Evolutionary conservation across 768 basidiomycete genomes (phyloP), one percentile per base, ranked within the genome.

Genomic region (Epithele typhae): DNA sequence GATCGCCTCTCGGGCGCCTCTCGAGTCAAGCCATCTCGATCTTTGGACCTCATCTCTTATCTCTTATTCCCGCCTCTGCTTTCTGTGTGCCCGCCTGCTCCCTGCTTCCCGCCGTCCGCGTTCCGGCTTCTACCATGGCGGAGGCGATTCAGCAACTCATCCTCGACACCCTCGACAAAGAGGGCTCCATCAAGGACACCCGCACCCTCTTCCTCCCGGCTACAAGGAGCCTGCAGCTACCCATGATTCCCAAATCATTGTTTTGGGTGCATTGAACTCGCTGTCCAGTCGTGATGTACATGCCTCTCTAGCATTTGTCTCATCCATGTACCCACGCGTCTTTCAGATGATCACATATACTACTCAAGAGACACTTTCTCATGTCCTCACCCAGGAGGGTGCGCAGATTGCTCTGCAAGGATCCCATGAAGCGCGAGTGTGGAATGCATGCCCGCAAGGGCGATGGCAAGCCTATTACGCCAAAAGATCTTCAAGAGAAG

Each of bases 391-490:
- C 12, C 65, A 79, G 1, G 96, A 99, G 71, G 96, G 96, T 18
- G 60, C 70, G 18, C 81, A 84, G 57, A 88, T 97, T 54, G 80
- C 82, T 19, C 65, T 74, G 33, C 68, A 84, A 33, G 96, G 96
- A 30, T 97, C 94, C 12, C 93, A 97, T 65, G 96, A 99, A 72
- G 92, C 87, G 38, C 82, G 90, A 47, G 92, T 98, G 25, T 99
- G 95, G 95, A 72, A 76, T 39, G 90, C 80, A 18, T 72, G 95
- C 4, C 88, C 90, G 6, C 4, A 86, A 82, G 52, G 92, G 88
- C 2, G 69, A 79, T 48, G 87, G 85, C 3, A 55, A 70, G 32
- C 83, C 92, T 8, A 49, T 95, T 30, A 75, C 78, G 4, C 72
- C 78, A 0, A 77, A 72, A 38, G 78, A 87, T 48, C 71, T 97